Evolutionary conservation across 2,329 filamentous ascomycete species (phyloP).

Genomic region (Hypoxylon sp.): DNA sequence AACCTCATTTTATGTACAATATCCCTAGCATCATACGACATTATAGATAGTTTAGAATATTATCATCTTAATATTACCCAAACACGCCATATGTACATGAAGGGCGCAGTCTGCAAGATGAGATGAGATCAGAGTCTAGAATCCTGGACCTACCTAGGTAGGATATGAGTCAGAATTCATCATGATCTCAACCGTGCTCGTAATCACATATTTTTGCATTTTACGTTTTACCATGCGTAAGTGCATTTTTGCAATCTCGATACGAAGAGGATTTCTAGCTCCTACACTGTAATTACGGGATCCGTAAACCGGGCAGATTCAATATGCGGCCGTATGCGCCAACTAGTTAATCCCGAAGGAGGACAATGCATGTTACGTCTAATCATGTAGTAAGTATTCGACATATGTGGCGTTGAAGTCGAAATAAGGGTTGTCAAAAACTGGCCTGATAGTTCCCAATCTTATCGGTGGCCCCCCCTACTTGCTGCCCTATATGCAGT

Average conservation of each 20-base stretch:
- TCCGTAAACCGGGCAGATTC: slow-evolving; percentile 1
- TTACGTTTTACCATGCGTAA: not conserved
- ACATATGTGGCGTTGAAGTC: slow-evolving; percentile 16
- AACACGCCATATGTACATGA: not conserved
- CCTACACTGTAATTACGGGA: slow-evolving; percentile 5
- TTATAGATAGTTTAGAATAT: slow-evolving; percentile 26
- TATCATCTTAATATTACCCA: slow-evolving; percentile 32
- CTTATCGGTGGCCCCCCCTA: slow-evolving; percentile 13
- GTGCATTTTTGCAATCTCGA: slow-evolving; percentile 5
- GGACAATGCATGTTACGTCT: slow-evolving; percentile 5
- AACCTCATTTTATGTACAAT: slow-evolving; percentile 29
- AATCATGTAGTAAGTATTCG: slow-evolving; percentile 9
- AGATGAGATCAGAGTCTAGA: slow-evolving; percentile 3
- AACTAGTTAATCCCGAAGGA: slow-evolving; percentile 12
- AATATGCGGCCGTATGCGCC: slow-evolving; percentile 17
- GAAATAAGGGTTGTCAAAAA: slow-evolving; percentile 10
- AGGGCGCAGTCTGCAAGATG: slow-evolving; percentile 15
- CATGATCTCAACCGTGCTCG: not conserved
- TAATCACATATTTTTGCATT: not conserved
- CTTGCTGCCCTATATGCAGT: slow-evolving; percentile 10
- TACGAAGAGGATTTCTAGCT: slow-evolving; percentile 7
- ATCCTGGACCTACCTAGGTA: not conserved
- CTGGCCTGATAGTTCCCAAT: slow-evolving; percentile 5
- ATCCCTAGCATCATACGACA: slow-evolving; percentile 21
- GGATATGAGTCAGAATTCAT: not conserved